phyloP scores from a whole-genome alignment of 495 filamentous ascomycete species.

The Tetracladium marchalianum region DNA sequence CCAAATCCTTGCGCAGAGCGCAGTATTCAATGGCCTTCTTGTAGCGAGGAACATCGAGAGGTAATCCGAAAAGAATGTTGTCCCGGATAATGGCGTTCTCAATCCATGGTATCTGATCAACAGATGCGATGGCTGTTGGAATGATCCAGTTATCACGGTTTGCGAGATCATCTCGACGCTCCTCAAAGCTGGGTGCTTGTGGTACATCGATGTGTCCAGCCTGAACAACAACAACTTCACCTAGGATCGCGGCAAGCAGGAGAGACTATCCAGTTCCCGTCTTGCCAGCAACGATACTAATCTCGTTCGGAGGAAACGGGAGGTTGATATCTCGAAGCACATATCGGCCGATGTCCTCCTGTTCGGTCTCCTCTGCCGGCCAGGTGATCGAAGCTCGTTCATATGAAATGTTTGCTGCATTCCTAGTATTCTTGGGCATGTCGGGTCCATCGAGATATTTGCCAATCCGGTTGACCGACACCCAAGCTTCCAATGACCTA shows the following conservation, averaged over 20 bases:
- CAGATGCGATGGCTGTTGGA: constrained; percentile 58
- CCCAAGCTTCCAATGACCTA: constrained; percentile 57
- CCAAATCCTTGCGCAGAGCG: constrained; percentile 62
- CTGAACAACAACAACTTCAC: constrained; percentile 47
- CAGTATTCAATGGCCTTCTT: constrained; percentile 55
- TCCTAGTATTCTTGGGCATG: constrained; percentile 44
- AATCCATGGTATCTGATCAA: constrained; percentile 80
- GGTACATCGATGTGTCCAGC: constrained; percentile 42
- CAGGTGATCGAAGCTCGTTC: constrained; percentile 64
- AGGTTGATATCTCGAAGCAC: constrained; percentile 52
- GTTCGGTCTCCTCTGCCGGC: constrained; percentile 48
- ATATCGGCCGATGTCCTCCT: constrained; percentile 43
- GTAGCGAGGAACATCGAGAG: constrained; percentile 55
- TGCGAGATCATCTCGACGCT: constrained; percentile 46
- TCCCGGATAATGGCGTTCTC: constrained; percentile 70
- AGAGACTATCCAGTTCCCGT: constrained; percentile 63
- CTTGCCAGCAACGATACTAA: constrained; percentile 63
- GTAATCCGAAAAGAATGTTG: constrained; percentile 68
- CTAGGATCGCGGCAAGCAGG: constrained; percentile 53
- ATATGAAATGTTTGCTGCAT: constrained; percentile 52
- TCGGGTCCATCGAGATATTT: constrained; percentile 61
- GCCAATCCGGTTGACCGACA: constrained; percentile 66
- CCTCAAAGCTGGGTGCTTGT: constrained; percentile 27
- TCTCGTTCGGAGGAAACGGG: constrained; percentile 52
- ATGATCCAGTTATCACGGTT: constrained; percentile 62